These are phyloP conservation scores for Blastobotrys elegans DNA, from an alignment of 1,139 yeast genomes.

Conservation along the genomic window DNA sequence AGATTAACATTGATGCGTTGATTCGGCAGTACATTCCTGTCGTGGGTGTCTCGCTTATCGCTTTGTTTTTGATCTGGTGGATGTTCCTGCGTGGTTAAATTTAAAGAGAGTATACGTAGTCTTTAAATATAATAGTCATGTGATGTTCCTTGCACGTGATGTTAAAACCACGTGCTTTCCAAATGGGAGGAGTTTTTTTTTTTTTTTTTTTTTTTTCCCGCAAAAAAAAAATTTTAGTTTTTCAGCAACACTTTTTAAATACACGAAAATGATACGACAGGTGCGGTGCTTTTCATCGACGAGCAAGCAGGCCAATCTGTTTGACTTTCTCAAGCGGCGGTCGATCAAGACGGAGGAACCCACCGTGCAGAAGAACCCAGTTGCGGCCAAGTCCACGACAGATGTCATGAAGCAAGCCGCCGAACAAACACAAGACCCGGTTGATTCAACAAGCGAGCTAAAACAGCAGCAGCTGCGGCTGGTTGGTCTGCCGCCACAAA, in stretches of 20 bases:
- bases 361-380: conserved; percentile 2
- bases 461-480: conserved; percentile 22
- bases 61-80: conserved; percentile 82
- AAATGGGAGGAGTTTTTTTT: no score
- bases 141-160: no score
- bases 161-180: not conserved
- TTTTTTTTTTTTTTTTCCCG: no score
- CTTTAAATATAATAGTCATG: conserved; percentile 16
- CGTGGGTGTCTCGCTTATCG: conserved; percentile 62
- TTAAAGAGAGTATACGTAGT: no score
- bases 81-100: conserved; percentile 60
- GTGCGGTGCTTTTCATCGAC: conserved; percentile 2
- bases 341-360: conserved; percentile 19
- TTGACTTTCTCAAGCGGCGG: conserved; percentile 22
- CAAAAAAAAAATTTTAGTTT: not conserved
- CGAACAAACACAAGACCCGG: conserved; percentile 6
- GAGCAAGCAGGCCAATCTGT: conserved; percentile 15
- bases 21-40: conserved; percentile 87
- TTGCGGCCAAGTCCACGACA: conserved; percentile 19
- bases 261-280: not conserved
- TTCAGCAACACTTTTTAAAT: conserved; percentile 1
- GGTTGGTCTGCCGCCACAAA: conserved; percentile 28
- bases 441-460: conserved; percentile 6
- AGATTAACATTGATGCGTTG: conserved; percentile 85
- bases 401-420: conserved; percentile 24